These are phyloP conservation scores for Phytophthora brassicae DNA, from an alignment of 352 stramenopile species.

Conservation along the genomic window DNA sequence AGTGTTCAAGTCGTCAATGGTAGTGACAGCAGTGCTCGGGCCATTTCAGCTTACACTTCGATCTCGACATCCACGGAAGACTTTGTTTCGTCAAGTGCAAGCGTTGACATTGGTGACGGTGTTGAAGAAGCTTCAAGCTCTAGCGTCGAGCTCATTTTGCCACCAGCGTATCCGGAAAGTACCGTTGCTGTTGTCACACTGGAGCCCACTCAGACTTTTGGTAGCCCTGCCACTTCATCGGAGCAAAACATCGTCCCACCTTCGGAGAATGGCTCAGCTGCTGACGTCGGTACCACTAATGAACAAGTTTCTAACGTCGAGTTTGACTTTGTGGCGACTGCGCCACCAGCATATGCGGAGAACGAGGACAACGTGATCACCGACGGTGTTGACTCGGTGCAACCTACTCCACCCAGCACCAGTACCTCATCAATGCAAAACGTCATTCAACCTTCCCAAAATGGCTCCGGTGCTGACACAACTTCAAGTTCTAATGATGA, in stretches of 20 bases:
- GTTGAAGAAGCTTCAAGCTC: neutral
- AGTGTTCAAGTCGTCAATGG: conserved; percentile 4
- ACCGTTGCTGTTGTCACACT: too few relatives aligned
- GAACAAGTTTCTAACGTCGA: conserved; percentile 1
- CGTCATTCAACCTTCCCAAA: conserved; percentile 14
- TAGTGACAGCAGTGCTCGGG: conserved; percentile 11
- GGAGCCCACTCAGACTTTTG: too few relatives aligned
- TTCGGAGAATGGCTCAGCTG: too few relatives aligned
- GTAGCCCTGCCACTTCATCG: too few relatives aligned
- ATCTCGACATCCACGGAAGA: neutral
- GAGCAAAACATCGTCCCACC: too few relatives aligned
- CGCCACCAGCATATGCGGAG: conserved; percentile 7
- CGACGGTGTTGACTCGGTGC: conserved; percentile 1
- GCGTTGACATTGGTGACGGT: neutral
- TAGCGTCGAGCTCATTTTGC: neutral
- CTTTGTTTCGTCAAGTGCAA: neutral
- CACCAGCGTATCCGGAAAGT: neutral
- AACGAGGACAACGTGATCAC: conserved; percentile 25
- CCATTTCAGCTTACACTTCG: neutral
- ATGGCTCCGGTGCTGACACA: too few relatives aligned
- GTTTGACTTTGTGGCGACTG: neutral
- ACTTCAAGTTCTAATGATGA: too few relatives aligned
- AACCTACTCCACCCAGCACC: conserved; percentile 6
- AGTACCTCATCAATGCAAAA: conserved; percentile 1
- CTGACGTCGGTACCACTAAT: too few relatives aligned